These are phyloP conservation scores for Syncephalastrum monosporum DNA, from an alignment of 371 early-diverging fungal species.

Conservation along the genomic window DNA sequence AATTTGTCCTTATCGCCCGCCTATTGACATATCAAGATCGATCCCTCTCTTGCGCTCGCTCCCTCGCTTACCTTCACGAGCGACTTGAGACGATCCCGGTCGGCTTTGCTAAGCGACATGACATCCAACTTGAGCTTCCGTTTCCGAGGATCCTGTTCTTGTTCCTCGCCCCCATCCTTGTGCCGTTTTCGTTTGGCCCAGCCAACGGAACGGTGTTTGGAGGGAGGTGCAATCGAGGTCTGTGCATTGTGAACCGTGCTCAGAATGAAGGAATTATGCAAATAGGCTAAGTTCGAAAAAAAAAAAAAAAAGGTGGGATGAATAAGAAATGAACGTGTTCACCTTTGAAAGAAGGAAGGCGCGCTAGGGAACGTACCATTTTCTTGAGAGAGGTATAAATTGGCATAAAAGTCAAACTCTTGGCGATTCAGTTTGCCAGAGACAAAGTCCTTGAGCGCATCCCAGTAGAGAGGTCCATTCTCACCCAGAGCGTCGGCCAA, in stretches of 20 bases:
- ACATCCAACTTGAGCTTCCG: constrained; percentile 68
- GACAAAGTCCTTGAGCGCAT: constrained; percentile 74
- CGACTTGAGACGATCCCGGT: constrained; percentile 66
- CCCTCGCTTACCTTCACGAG: constrained; percentile 46
- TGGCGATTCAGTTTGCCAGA: constrained; percentile 73
- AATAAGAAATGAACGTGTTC: neutral
- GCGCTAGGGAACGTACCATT: constrained; percentile 40
- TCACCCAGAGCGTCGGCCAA: constrained; percentile 79
- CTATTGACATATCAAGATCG: constrained; percentile 6
- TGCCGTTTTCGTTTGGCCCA: constrained; percentile 65
- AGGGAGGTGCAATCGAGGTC: constrained; percentile 68
- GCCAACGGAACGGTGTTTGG: constrained; percentile 60
- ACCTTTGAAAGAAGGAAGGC: no score
- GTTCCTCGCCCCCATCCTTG: constrained; percentile 50
- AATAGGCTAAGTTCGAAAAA: constrained; percentile 42
- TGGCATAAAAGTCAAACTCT: constrained; percentile 80
- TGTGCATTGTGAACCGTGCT: constrained; percentile 80
- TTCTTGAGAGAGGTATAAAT: constrained; percentile 62
- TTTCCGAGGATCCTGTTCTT: constrained; percentile 54
- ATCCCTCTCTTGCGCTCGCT: neutral
- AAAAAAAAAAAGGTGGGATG: neutral
- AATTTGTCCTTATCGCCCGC: constrained; percentile 33
- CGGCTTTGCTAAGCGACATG: constrained; percentile 69
- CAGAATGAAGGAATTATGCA: constrained; percentile 81
- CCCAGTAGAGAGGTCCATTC: constrained; percentile 78